Conservation (phyloP, 1,139 yeast species). For the Entelexis sorbosivorans region DNA sequence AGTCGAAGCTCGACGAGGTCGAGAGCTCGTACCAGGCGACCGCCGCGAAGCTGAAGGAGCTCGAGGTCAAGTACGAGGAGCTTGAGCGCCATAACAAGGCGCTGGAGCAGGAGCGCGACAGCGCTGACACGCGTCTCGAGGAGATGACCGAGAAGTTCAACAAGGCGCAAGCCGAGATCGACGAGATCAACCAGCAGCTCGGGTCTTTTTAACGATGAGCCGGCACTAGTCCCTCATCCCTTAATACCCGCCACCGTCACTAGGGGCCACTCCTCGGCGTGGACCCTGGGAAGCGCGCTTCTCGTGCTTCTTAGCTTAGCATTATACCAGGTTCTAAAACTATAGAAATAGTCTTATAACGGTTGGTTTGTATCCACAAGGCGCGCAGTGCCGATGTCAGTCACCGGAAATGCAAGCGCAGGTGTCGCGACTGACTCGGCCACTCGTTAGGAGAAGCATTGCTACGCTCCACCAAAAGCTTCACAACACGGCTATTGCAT, state of each 20-base stretch:
- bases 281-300: not conserved
- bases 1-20: slow-evolving; percentile 86
- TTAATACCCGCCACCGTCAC: not conserved
- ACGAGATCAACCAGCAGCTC: slow-evolving; percentile 86
- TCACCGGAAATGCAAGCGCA: too few relatives aligned
- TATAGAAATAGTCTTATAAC: not conserved
- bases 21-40: slow-evolving; percentile 89
- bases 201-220: slow-evolving; percentile 50
- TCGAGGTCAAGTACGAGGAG: slow-evolving; percentile 94
- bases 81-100: slow-evolving; percentile 90
- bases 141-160: slow-evolving; percentile 73
- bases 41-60: slow-evolving; percentile 85
- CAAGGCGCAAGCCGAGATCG: slow-evolving; percentile 80
- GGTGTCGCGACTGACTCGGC: too few relatives aligned
- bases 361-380: not conserved
- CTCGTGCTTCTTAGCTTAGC: not conserved
- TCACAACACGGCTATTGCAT: too few relatives aligned
- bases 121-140: slow-evolving; percentile 84
- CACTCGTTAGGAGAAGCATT: too few relatives aligned
- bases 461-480: too few relatives aligned
- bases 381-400: too few relatives aligned
- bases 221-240: not conserved
- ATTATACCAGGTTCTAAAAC: not conserved
- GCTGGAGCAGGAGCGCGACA: slow-evolving; percentile 84
- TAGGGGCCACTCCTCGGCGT: not conserved